Evolutionary conservation across 1,284 basidiomycete species (phyloP).

Genomic region (Puccinia polysora): DNA sequence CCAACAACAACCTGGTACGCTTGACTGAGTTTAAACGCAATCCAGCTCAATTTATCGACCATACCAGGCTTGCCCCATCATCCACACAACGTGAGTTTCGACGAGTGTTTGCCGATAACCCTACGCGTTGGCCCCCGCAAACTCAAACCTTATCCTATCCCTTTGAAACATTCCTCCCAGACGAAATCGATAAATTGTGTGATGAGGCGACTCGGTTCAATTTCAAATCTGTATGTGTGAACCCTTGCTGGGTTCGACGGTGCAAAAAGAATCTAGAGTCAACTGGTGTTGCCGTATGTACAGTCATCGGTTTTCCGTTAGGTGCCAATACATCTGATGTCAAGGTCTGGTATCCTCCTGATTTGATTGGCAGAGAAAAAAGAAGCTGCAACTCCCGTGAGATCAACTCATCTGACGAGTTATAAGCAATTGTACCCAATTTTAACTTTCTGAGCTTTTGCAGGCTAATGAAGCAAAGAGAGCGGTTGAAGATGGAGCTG

Average conservation of each 20-base stretch:
- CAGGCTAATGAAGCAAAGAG: neutral
- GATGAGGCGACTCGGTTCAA: neutral
- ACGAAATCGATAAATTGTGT: constrained; percentile 9
- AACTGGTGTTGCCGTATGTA: neutral
- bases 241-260: neutral
- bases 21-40: neutral
- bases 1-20: neutral
- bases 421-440: no score
- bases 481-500: constrained; percentile 8
- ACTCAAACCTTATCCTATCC: neutral
- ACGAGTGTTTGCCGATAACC: neutral
- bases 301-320: constrained; percentile 16
- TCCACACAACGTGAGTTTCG: neutral
- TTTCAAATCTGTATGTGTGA: constrained; percentile 7
- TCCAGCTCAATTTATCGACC: constrained; percentile 8
- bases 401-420: no score
- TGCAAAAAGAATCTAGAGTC: neutral
- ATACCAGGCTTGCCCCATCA: neutral
- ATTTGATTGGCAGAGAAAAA: no score
- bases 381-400: no score
- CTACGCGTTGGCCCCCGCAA: neutral
- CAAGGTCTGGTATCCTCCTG: neutral
- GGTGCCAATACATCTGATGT: neutral
- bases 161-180: neutral
- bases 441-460: neutral